These are phyloP conservation scores for Aphanomyces stellatus DNA, from an alignment of 352 stramenopile species.

Conservation along the genomic window DNA sequence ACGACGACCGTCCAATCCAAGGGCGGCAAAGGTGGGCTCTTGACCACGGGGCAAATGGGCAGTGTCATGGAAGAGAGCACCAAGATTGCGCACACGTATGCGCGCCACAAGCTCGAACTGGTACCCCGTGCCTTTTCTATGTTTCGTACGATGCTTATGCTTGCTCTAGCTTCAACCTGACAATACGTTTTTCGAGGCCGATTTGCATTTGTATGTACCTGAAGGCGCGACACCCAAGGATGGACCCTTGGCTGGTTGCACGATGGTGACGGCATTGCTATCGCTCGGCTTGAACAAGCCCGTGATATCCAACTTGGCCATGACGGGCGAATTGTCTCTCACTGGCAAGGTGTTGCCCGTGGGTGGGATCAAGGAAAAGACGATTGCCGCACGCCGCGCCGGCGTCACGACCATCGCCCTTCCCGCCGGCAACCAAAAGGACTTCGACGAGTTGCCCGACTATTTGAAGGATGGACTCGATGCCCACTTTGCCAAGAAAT, in stretches of 20 bases:
- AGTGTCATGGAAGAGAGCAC: constrained; percentile 99
- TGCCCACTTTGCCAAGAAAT: constrained; percentile 96
- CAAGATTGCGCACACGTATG: constrained; percentile 95
- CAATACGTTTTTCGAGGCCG: constrained; percentile 91
- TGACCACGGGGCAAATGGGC: constrained; percentile 93
- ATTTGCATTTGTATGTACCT: constrained; percentile 98
- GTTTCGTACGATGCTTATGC: too few relatives aligned
- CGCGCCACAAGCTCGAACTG: constrained; percentile 66
- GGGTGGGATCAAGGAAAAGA: constrained; percentile 99
- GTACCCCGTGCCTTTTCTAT: too few relatives aligned
- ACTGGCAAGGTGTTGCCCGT: constrained; percentile 98
- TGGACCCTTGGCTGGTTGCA: constrained; percentile 95
- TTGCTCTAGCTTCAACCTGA: constrained; percentile 32
- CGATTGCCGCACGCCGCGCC: constrained; percentile 94
- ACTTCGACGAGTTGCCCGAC: constrained; percentile 96
- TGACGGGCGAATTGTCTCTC: constrained; percentile 96
- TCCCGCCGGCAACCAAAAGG: constrained; percentile 90
- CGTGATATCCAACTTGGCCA: constrained; percentile 93
- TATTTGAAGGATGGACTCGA: constrained; percentile 95
- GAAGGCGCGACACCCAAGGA: constrained; percentile 98
- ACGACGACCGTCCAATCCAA: constrained; percentile 69
- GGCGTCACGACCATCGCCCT: constrained; percentile 93
- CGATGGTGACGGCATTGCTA: constrained; percentile 96
- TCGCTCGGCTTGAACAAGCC: constrained; percentile 91
- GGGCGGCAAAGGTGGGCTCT: constrained; percentile 28